Evolutionary conservation across 352 stramenopile genomes (phyloP), one percentile per base, ranked within the genome.

Genomic region (Phytophthora vignae): DNA sequence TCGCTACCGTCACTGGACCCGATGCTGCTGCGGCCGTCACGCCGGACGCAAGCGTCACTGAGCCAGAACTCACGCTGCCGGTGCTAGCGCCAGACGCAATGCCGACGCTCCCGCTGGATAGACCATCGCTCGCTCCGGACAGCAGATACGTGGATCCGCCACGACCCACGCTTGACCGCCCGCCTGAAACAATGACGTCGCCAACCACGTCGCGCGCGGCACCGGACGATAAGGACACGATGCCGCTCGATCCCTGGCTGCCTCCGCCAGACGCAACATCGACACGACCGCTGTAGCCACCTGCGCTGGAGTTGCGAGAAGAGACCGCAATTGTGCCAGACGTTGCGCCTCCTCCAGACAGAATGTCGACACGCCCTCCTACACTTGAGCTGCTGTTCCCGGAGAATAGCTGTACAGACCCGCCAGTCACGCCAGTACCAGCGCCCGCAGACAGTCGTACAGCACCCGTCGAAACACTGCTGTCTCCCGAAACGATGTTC

Each of bases 251-350:
- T 15, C 65, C 74, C 38, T 62, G 52, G 7, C 54, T 44, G 21
- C 61, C 67, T 44, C 65, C 22, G 22, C 66, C 66, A 61, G 66
- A 73, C 17, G 59, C 44, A 33, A 65, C 27, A 58, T 56, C 59
- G 27, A 65, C n/a, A 54, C 59, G 44, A 38, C 59, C 59, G 31
- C 59, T 65, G 46, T 44, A 57, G 46, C 59, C 59, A 27, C 48
- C 42, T 36, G 48, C 33, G 5, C 46, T 65, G 22, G 59, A 58
- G 31, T 65, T 65, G 36, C 59, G 59, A 57, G 59, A 65, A 57
- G 46, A 49, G 9, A 65, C 49, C 46, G 31, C 25, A 12, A 65
- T 50, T 11, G 46, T 48, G 29, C 57, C 57, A 38, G 57, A 64
- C 21, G 42, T 46, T 46, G 44, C n/a, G 31, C 57, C 57, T 55